Conservation (phyloP, 139 green algal genomes). For the Eudorina sp. region DNA sequence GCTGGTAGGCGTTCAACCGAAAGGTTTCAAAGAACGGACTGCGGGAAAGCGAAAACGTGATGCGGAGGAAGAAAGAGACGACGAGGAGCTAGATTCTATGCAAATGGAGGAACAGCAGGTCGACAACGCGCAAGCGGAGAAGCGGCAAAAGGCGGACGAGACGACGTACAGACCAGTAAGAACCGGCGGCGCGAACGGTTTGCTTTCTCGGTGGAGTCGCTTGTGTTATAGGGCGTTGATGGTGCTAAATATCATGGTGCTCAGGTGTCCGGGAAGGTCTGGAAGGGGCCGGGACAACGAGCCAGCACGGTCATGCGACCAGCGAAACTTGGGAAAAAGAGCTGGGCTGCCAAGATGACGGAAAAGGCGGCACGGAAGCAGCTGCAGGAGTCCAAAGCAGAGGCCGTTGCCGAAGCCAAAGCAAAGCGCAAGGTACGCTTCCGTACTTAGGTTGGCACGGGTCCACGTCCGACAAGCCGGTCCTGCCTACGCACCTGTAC, state of each 20-base stretch:
- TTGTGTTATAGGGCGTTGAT: too few relatives aligned
- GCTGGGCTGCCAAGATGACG: constrained; percentile 61
- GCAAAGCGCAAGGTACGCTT: constrained; percentile 61
- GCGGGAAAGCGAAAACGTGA: constrained; percentile 20
- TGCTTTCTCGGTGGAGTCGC: too few relatives aligned
- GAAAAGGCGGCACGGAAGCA: constrained; percentile 39
- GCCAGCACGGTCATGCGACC: constrained; percentile 56
- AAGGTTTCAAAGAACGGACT: constrained; percentile 18
- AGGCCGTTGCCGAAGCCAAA: constrained; percentile 32
- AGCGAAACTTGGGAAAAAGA: constrained; percentile 1
- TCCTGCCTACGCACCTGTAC: too few relatives aligned
- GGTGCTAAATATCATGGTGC: too few relatives aligned
- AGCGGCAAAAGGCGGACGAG: constrained; percentile 49
- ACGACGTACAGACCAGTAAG: constrained; percentile 55
- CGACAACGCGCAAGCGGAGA: neutral
- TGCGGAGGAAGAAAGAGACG: neutral
- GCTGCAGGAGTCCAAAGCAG: constrained; percentile 54
- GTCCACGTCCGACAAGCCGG: too few relatives aligned
- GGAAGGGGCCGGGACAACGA: constrained; percentile 59
- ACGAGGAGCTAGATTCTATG: constrained; percentile 50
- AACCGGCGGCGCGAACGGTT: neutral
- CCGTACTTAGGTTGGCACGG: too few relatives aligned
- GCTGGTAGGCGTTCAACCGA: neutral
- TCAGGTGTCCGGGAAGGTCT: constrained; percentile 65
- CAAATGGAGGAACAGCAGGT: constrained; percentile 42